Conservation (phyloP, 345 rosid species). For the Eucalyptus victrix region DNA sequence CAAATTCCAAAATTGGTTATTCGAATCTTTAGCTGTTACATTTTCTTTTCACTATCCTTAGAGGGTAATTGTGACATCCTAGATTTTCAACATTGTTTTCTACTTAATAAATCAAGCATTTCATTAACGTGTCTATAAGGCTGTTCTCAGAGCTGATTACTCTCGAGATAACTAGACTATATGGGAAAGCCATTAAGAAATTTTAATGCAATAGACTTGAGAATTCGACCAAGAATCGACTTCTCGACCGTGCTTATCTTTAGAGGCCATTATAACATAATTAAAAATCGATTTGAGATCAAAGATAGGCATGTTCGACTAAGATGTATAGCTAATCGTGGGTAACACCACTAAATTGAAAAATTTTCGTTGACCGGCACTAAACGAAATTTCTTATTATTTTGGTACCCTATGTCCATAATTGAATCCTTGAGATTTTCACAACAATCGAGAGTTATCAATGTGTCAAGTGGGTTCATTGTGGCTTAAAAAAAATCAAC, state of each 20-base stretch:
- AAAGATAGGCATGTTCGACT: accelerated
- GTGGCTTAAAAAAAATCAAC: too few species aligned
- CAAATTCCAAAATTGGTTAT: background rate
- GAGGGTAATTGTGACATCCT: background rate
- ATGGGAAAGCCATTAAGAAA: accelerated
- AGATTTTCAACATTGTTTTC: too few species aligned
- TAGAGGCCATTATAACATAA: accelerated
- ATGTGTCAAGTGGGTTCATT: too few species aligned
- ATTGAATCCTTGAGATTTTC: too few species aligned
- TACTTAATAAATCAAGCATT: accelerated
- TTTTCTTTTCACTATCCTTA: background rate
- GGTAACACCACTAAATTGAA: too few species aligned
- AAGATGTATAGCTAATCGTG: accelerated
- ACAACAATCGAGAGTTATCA: accelerated
- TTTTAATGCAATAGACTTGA: too few species aligned
- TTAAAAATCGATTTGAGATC: too few species aligned
- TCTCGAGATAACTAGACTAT: too few species aligned
- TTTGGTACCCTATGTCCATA: too few species aligned
- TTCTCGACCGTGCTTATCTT: accelerated
- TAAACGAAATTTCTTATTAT: too few species aligned
- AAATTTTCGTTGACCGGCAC: too few species aligned
- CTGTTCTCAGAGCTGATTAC: accelerated
- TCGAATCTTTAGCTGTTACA: background rate
- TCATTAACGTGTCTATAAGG: accelerated
- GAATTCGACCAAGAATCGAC: accelerated